A percentile compares a stretch with the other conserved stretches of the same genome.
Evolutionary conservation across 768 basidiomycete genomes (phyloP).

Genomic region (Lentinula aciculospora): DNA sequence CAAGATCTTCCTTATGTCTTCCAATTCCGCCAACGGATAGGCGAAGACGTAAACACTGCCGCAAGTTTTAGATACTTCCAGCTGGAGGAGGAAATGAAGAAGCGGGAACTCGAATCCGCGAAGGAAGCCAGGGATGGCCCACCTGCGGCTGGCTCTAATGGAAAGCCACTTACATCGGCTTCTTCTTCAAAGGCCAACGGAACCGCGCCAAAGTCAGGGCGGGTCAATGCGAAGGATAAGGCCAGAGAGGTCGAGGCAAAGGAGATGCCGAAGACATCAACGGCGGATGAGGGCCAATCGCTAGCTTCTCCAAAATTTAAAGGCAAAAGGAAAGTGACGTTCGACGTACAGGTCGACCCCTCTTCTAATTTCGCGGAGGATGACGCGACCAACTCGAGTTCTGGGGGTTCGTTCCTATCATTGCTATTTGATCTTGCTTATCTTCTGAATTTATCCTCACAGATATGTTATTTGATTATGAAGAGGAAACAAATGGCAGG

Average conservation of each 20-base stretch:
- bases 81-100: conserved; percentile 10
- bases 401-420: conserved; percentile 26
- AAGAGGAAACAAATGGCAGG: conserved; percentile 29
- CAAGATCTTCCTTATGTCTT: conserved; percentile 1
- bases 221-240: not conserved
- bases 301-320: conserved; percentile 16
- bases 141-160: not conserved
- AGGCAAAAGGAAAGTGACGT: conserved; percentile 41
- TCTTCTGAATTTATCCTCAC: not conserved
- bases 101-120: not conserved
- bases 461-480: conserved; percentile 49
- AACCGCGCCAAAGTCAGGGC: not conserved
- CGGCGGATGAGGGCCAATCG: not conserved
- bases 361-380: conserved; percentile 17
- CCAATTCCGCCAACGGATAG: not conserved
- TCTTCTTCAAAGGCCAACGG: not conserved
- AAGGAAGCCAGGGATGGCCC: not conserved
- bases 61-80: conserved; percentile 8
- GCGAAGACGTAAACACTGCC: conserved; percentile 6
- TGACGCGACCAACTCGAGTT: conserved; percentile 5
- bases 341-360: conserved; percentile 30
- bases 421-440: not conserved
- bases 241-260: not conserved
- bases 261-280: not conserved
- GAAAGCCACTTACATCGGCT: not conserved